A percentile compares a stretch with the other conserved stretches of the same genome.
These are phyloP conservation scores for Russula foetens DNA, from an alignment of 768 basidiomycete species.

Conservation along the genomic window DNA sequence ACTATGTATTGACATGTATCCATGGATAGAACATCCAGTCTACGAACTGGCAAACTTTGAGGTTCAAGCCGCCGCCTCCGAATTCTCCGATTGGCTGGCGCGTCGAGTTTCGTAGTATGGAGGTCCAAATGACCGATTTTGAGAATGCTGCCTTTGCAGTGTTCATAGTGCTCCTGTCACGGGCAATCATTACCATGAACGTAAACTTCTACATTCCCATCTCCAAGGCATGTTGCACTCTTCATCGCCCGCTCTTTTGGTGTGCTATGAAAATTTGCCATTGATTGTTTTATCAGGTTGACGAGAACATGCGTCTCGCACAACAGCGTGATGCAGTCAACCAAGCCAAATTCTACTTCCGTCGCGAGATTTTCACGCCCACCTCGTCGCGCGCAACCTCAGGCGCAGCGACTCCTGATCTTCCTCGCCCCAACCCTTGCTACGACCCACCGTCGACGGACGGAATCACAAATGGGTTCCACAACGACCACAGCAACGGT, in stretches of 20 bases:
- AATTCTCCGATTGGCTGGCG: conserved; percentile 94
- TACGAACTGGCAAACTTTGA: conserved; percentile 98
- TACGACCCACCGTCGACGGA: conserved; percentile 24
- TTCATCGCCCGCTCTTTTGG: background rate
- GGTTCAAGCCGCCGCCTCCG: conserved; percentile 97
- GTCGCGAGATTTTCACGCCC: conserved; percentile 71
- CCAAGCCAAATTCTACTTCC: conserved; percentile 80
- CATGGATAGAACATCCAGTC: conserved; percentile 85
- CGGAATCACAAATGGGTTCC: conserved; percentile 20
- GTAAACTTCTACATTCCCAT: conserved; percentile 96
- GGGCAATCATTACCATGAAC: conserved; percentile 86
- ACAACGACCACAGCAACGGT: background rate
- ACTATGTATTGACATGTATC: background rate
- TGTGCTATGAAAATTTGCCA: background rate
- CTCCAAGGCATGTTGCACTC: conserved; percentile 57
- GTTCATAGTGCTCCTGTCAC: conserved; percentile 88
- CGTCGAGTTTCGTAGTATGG: conserved; percentile 98
- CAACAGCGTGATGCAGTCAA: conserved; percentile 74
- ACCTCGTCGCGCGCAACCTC: conserved; percentile 31
- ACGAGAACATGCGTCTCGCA: conserved; percentile 91
- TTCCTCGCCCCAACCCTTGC: conserved; percentile 8
- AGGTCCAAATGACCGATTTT: conserved; percentile 97
- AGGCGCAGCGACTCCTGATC: conserved; percentile 29
- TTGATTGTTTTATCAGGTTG: conserved; percentile 52
- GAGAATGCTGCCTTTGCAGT: conserved; percentile 97